These are phyloP conservation scores for Monilinia fructigena DNA, from an alignment of 2,329 filamentous ascomycete species.

Conservation along the genomic window DNA sequence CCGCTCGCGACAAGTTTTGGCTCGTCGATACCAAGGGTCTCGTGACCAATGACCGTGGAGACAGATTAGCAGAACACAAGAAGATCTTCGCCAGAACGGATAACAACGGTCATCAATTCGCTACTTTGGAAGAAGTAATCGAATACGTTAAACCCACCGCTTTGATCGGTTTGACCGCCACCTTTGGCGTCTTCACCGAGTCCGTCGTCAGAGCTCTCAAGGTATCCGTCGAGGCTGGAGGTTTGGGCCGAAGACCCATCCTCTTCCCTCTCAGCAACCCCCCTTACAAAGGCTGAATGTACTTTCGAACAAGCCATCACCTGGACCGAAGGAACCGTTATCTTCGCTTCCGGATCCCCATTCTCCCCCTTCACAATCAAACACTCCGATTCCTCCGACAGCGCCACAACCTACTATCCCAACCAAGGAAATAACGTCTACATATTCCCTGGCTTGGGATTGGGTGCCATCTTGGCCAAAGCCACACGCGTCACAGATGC, in stretches of 20 bases:
- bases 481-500: constrained; percentile 81
- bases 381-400: constrained; percentile 49
- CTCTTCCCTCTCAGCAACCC: constrained; percentile 98
- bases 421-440: constrained; percentile 88
- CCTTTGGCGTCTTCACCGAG: constrained; percentile 91
- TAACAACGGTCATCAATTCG: constrained; percentile 67
- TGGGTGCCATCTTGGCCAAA: constrained; percentile 90
- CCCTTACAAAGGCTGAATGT: constrained; percentile 94
- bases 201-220: constrained; percentile 73
- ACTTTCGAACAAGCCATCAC: constrained; percentile 90
- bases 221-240: constrained; percentile 60
- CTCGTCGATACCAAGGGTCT: constrained; percentile 96
- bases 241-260: constrained; percentile 75
- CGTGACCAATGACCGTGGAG: constrained; percentile 87
- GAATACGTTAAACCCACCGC: constrained; percentile 95
- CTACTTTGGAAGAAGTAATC: constrained; percentile 83
- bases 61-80: constrained; percentile 89
- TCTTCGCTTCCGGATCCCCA: constrained; percentile 94
- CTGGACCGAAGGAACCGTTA: constrained; percentile 84
- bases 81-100: constrained; percentile 66
- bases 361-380: constrained; percentile 73
- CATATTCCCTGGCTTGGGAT: constrained; percentile 93
- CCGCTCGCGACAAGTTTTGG: constrained; percentile 90
- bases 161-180: constrained; percentile 89
- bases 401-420: constrained; percentile 66